Base-by-base conservation (phyloP, 306 rosid genomes). In the Benincasa hispida region DNA sequence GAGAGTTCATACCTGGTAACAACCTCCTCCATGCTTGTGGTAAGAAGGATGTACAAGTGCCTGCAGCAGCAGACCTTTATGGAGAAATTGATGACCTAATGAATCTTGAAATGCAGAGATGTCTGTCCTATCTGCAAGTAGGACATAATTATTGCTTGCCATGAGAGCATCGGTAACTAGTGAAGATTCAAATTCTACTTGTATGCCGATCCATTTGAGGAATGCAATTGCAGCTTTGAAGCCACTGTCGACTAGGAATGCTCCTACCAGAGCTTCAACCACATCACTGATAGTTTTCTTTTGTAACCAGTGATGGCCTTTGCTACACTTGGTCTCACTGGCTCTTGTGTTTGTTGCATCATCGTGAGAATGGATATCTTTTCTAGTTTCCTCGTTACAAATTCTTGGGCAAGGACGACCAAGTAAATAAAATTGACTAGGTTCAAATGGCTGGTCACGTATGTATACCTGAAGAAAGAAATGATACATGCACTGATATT, bases 21-120 rank as follows among this genome's bases (percentile, higher is more conserved):
- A 94, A 59, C 97, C 98, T 78, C 95, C 98, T 75, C 93, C 97
- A 62, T 77, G 90, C 84, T 89, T 89, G 80, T 82, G 88, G 87
- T 88, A 92, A 76, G 98, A 91, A 77, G 98, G 97, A 83, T 94
- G 98, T 77, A 92, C 75, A 82, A 94, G 88, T 63, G 98, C 97
- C 85, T 91, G 97, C 72, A 90, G 86, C 81, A 94, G 89, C 72
- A 94, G 82, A 75, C 97, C 96, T 87, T 78, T 87, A 53, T 94
- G 86, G 72, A 85, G 62, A 86, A 94, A 94, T 80, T 73, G 72
- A 88, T 91, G 68, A 39, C 86, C 94, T 72, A 94, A 77, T 82
- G 73, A 82, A 5, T 56, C 77, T 84, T 94, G 93, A 47, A 94
- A 91, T 68, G 85, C 83, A 76, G 81, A 80, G 79, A 89, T 68